Base-by-base conservation (phyloP, 176 grass and related monocot genomes). In the Aegilops sharonensis region DNA sequence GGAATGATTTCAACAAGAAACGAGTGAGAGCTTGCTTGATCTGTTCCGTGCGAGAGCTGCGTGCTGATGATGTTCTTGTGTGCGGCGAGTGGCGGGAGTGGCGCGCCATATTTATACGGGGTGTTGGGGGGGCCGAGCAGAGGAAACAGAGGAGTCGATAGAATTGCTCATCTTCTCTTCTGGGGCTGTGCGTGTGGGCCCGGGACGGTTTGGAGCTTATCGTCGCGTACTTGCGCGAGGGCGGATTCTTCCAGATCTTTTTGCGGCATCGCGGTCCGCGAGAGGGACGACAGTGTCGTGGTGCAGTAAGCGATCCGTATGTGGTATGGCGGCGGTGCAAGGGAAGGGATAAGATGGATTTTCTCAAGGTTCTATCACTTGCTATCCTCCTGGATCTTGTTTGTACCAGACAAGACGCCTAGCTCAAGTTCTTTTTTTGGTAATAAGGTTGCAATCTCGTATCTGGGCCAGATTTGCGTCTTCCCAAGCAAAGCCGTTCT, bases 101-200 rank as follows among this genome's bases (percentile, higher is more conserved):
- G 75, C 34, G 68, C 72, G 68, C 12, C 35, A 6, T 81, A 75
- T 29, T 84, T 87, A 87, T 91, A 87, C 6, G 5, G 29, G 56
- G 6, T 35, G 43, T 10, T 9, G 68, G 60, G 54, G 60, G 39
- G 67, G 68, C 36, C 30, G 20, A 11, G 12, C 43, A 48, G 45
- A 48, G 45, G 67, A 72, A 65, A 45, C 89, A 57, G 80, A 43
- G 43, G 14, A 45, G 64, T 9, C 24, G 68, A 72, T 36, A 45
- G 36, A 64, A 0, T 54, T 17, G 9, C 42, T 48, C 21, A 9
- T 62, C 25, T 23, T 45, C 12, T 42, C 39, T 42, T 14, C 12
- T 5, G 30, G 52, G 25, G 5, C 72, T 40, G 83, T 64, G 64
- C 45, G 50, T 18, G 50, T 54, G 50, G 50, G 50, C 15, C 15